These are phyloP conservation scores for Barnettozyma sp. DNA, from an alignment of 805 yeast species.

Conservation along the genomic window DNA sequence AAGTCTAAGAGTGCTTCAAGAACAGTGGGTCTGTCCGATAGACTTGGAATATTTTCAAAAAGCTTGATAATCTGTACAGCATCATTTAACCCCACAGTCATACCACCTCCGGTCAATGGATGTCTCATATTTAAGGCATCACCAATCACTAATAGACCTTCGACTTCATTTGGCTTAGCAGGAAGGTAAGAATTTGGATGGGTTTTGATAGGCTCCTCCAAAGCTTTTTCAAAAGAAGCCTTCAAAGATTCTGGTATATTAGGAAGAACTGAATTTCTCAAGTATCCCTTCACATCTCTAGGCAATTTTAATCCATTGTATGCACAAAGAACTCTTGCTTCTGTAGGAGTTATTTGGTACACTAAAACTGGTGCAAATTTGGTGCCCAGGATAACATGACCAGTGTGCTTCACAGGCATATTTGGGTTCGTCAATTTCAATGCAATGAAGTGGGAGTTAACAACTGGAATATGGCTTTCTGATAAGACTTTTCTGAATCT, in stretches of 20 bases:
- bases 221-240: conserved; percentile 64
- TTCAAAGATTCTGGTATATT: conserved; percentile 55
- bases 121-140: conserved; percentile 97
- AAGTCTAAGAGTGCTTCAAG: conserved; percentile 53
- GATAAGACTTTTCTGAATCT: conserved; percentile 75
- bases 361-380: conserved; percentile 81
- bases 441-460: conserved; percentile 85
- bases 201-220: conserved; percentile 56
- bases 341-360: conserved; percentile 77
- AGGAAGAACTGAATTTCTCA: conserved; percentile 55
- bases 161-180: conserved; percentile 61
- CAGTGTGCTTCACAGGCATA: conserved; percentile 70
- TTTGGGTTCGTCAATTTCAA: conserved; percentile 65
- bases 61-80: conserved; percentile 61
- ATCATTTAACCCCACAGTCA: conserved; percentile 95
- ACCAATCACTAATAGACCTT: conserved; percentile 79
- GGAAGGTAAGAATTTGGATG: conserved; percentile 94
- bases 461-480: conserved; percentile 52
- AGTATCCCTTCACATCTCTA: conserved; percentile 53
- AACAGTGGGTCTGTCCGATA: conserved; percentile 53
- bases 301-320: conserved; percentile 72
- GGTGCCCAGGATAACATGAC: conserved; percentile 81
- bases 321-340: conserved; percentile 87
- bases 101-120: conserved; percentile 98
- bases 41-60: conserved; percentile 45